Evolutionary conservation across 192 early-diverging fungal genomes (phyloP).

Genomic region (Chytriomyces confervae): DNA sequence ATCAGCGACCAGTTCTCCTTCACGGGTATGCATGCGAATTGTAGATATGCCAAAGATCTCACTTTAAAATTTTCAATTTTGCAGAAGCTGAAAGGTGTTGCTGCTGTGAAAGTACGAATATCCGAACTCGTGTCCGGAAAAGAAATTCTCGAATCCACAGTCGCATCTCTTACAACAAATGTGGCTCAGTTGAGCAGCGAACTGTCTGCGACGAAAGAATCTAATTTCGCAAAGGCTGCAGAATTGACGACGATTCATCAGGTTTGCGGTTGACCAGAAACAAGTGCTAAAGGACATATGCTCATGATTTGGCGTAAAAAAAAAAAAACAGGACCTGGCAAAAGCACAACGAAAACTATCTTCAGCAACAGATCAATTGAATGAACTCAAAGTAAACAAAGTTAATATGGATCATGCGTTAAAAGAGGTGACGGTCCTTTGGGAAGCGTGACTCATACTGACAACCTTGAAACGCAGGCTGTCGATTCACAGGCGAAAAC

Average conservation of each 20-base stretch:
- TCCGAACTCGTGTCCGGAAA: slow-evolving; percentile 1
- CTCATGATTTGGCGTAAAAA: background rate
- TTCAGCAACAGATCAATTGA: background rate
- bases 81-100: slow-evolving; percentile 22
- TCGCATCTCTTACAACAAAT: background rate
- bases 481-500: background rate
- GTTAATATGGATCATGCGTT: background rate
- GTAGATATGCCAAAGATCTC: background rate
- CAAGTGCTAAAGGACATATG: background rate
- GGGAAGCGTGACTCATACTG: background rate
- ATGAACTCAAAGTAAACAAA: background rate
- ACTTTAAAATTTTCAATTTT: background rate
- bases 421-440: background rate
- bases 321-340: background rate
- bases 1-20: background rate
- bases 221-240: background rate
- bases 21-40: background rate
- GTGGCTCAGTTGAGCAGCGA: background rate
- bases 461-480: background rate
- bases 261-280: background rate
- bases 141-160: background rate
- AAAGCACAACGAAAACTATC: background rate
- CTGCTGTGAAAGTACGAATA: slow-evolving; percentile 17
- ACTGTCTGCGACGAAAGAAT: background rate
- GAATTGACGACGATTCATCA: background rate